These are phyloP conservation scores for Fusarium subtropicale DNA, from an alignment of 2,329 filamentous ascomycete species.

Conservation along the genomic window DNA sequence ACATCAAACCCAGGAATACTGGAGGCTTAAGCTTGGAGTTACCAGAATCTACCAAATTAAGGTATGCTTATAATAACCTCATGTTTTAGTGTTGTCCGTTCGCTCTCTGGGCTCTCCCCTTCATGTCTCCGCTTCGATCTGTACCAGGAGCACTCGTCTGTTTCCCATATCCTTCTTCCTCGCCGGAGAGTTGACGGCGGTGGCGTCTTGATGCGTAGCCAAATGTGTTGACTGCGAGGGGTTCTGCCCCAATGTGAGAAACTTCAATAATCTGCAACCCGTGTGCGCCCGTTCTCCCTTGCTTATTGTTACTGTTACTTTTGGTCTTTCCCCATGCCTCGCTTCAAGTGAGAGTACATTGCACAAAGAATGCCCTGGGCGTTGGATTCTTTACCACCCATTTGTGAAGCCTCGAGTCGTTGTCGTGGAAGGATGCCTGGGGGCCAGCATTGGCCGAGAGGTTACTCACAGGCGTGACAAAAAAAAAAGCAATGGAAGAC, in stretches of 20 bases:
- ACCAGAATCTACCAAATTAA: slow-evolving; percentile 7
- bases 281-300: slow-evolving; percentile 17
- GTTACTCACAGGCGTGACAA: slow-evolving; percentile 28
- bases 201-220: slow-evolving; percentile 34
- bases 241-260: slow-evolving; percentile 33
- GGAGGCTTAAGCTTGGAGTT: slow-evolving; percentile 23
- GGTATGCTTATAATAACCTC: slow-evolving; percentile 12
- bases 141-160: slow-evolving; percentile 17
- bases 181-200: slow-evolving; percentile 23
- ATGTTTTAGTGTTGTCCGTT: background rate
- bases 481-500: slow-evolving; percentile 39
- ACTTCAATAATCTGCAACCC: slow-evolving; percentile 14
- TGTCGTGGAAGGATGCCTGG: slow-evolving; percentile 14
- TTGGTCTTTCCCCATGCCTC: background rate
- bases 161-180: slow-evolving; percentile 11
- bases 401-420: slow-evolving; percentile 8
- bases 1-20: background rate
- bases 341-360: background rate
- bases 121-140: slow-evolving; percentile 13
- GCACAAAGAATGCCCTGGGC: slow-evolving; percentile 11
- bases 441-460: slow-evolving; percentile 34
- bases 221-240: slow-evolving; percentile 22
- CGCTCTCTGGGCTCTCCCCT: slow-evolving; percentile 1
- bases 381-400: slow-evolving; percentile 4
- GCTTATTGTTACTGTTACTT: slow-evolving; percentile 4